Evolutionary conservation across 2,329 filamentous ascomycete genomes (phyloP), one percentile per base, ranked within the genome.

Genomic region (Epichloe coenophiala): DNA sequence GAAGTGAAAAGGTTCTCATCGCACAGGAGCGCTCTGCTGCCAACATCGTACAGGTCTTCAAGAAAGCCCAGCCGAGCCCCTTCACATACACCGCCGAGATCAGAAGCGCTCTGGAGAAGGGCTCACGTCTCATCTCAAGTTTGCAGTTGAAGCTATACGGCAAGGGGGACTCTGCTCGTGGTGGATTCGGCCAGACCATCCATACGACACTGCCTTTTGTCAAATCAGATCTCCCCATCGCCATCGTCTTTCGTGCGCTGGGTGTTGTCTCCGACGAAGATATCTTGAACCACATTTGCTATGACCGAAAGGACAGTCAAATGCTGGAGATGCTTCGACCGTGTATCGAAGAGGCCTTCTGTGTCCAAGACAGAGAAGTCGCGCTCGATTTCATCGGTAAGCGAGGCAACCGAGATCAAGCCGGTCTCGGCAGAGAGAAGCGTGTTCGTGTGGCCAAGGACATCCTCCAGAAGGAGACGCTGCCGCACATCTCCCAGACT

Each of bases 41-140:
- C 63, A 98, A 98, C 64, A 98, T 97, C 53, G 93, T 98, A 5
- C 93, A 98, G 69, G 91, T 98, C 31, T 98, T 98, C 80, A 91
- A 95, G 71, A 98, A 98, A 73, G 88, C 91, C 0, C 80, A 84
- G 59, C 88, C 89, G n/a, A 91, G 88, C 57, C 86, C 88, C 9
- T 95, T 88, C 55, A 90, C 89, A 2, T 95, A 93, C 67, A 86
- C 91, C 23, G 94, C 93, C 12, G 93, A 98, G 68, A 96, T 98
- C 60, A 81, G 93, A 69, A 96, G 90, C 68, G 91, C 94, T 2
- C 80, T 97, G 8, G 93, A 98, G 68, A 96, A 95, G 67, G 93
- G 94, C 13, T 96, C 91, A 1, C 80, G 94, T 31, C 79, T 98
- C 48, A 94, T 98, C 59, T 96, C 91, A 15, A 91, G 89, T 44